Evolutionary conservation across 192 early-diverging fungal genomes (phyloP), one percentile per base, ranked within the genome.

Genomic region (Thamnidium elegans): DNA sequence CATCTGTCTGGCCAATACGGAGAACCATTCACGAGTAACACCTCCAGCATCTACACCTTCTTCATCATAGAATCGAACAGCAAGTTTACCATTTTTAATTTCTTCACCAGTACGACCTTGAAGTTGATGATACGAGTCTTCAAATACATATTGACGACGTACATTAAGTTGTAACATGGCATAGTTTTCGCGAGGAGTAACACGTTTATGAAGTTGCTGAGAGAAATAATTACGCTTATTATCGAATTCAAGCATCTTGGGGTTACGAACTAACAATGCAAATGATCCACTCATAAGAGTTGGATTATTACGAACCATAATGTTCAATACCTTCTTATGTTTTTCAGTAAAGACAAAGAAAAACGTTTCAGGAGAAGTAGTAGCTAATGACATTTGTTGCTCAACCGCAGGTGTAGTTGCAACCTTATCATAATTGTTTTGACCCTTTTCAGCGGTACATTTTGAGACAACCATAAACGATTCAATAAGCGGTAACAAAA

Each of bases 11-110:
- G 97, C 93, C 9, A 99, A 83, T 3, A 90, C 97, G 66, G 93
- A 92, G 86, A 97, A 99, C 95, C 95, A 99, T 78, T 99, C 97
- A 64, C 97, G 84, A 4, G 94, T 96, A 4, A 99, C 92, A 47
- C 97, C 97, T 42, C 97, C 97, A 15, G 93, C 95, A 81, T 99
- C 97, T 0, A 99, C 92, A 43, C 97, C 97, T 65, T 97, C 97
- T 73, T 99, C 97, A 21, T 95, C 91, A 68, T 91, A 85, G 79
- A 99, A 99, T 31, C 91, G 84, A 30, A 99, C 94, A 64, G 85
- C 88, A 46, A 99, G 80, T 69, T 96, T 96, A 44, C 93, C 91
- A 67, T 89, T 88, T 75, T 93, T 95, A 76, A 99, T 92, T 67
- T 96, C 94, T 54, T 95, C 91, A 47, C 95, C 97, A 4, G 86